These are phyloP conservation scores for Pouteria glomerata DNA, from an alignment of 148 eudicot species.

Conservation along the genomic window DNA sequence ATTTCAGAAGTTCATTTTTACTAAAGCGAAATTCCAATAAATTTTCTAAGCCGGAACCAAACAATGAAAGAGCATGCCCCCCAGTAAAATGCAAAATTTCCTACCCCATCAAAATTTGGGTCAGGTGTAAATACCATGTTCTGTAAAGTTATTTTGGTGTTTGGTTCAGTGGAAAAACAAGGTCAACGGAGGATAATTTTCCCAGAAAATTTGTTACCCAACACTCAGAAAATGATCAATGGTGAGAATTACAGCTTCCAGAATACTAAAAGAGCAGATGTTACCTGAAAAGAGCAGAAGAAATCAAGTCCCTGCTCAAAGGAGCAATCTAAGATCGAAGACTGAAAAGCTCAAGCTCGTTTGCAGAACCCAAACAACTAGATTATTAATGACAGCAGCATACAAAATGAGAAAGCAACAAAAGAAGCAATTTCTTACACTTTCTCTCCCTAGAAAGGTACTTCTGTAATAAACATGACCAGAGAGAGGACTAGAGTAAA, in stretches of 20 bases:
- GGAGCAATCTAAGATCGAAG: neutral
- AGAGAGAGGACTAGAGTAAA: neutral
- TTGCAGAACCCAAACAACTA: neutral
- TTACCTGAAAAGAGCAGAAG: slow-evolving; percentile 15
- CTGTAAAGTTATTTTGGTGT: neutral
- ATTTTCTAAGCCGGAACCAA: neutral
- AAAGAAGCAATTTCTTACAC: neutral
- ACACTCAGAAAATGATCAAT: neutral
- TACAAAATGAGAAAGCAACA: too few relatives aligned
- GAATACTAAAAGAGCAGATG: neutral
- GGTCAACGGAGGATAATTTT: neutral
- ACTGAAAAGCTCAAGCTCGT: neutral
- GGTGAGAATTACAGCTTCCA: neutral
- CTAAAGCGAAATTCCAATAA: neutral
- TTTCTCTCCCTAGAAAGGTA: neutral
- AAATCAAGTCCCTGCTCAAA: neutral
- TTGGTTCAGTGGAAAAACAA: neutral
- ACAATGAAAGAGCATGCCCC: neutral
- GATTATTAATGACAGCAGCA: neutral
- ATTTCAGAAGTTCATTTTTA: neutral
- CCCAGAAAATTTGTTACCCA: neutral
- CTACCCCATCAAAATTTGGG: neutral
- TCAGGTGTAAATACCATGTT: neutral
- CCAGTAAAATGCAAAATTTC: neutral
- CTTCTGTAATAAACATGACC: neutral